Base-by-base conservation (phyloP, 2,329 filamentous ascomycete genomes). In the Claviceps arundinis region DNA sequence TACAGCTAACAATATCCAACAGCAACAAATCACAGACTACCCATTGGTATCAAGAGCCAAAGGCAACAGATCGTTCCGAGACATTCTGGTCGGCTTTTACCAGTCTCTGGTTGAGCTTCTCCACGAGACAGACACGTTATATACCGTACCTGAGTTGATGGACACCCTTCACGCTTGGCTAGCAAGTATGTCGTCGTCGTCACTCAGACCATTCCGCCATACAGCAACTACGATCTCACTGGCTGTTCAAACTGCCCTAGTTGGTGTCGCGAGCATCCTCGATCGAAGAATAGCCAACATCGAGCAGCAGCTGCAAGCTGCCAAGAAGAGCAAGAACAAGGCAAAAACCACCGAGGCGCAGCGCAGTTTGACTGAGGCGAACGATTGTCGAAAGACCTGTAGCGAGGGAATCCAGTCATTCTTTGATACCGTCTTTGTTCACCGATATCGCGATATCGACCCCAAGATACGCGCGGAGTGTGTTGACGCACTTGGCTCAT, bases 401-500 rank as follows among this genome's bases (percentile, higher is more conserved):
- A 83, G 87, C 57, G 77, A 78, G 34, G 76, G 84, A 54, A 82
- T 97, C 53, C 84, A 84, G 58, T 89, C 94, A 58, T 88, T 89
- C 60, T 95, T 97, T 63, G 87, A 95, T 59, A 87, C 87, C 2
- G 84, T 97, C 47, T 98, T 95, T 64, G 85, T 96, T 34, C 91
- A 98, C 68, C 84, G 93, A 47, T 98, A 97, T 67, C 87, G 93
- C 55, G 93, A 98, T 64, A 81, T 96, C 34, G 93, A 98, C 62
- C 81, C 88, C 6, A 87, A 81, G 60, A 95, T 98, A 58, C 81
- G 93, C 50, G 82, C 85, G 0, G 91, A 96, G 62, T 96, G 91
- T 63, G 84, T 95, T 24, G 82, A 86, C 56, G 88, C 89, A 14
- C 75, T 98, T 8, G 89, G 90, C 30, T 78, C 82, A 42, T 98